phyloP scores from a whole-genome alignment of 768 basidiomycete genomes.

The Daedalea quercina region DNA sequence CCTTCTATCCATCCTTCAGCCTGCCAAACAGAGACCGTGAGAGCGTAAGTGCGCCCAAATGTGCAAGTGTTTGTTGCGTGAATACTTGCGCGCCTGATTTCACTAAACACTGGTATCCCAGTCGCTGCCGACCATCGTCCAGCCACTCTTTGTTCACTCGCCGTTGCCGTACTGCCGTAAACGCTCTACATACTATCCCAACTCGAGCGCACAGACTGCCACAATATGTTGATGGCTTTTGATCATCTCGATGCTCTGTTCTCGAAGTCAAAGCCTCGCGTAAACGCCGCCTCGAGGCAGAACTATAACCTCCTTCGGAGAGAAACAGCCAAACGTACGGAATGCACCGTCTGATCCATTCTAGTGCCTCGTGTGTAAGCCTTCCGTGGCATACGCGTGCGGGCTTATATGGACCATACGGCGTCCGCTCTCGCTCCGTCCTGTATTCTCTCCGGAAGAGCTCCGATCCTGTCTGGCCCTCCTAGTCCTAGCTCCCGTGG shows the following conservation, averaged over 20 bases:
- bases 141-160: neutral
- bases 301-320: slow-evolving; percentile 5
- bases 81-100: neutral
- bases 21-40: too few species aligned
- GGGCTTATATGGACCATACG: neutral
- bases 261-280: slow-evolving; percentile 2
- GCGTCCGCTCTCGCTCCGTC: neutral
- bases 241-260: neutral
- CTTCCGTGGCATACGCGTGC: neutral
- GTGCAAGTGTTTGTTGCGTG: too few species aligned
- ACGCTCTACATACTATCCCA: neutral
- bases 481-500: neutral
- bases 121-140: neutral
- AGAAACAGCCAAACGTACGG: neutral
- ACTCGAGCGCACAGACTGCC: neutral
- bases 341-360: slow-evolving; percentile 5
- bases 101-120: neutral
- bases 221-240: neutral
- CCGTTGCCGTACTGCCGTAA: neutral
- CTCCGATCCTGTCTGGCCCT: neutral
- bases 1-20: too few species aligned
- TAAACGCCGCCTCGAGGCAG: slow-evolving; percentile 8
- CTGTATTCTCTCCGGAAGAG: neutral
- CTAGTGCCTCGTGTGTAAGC: slow-evolving; percentile 11
- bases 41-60: too few species aligned